Conservation (phyloP, 768 basidiomycete genomes). For the Mycena polygramma region DNA sequence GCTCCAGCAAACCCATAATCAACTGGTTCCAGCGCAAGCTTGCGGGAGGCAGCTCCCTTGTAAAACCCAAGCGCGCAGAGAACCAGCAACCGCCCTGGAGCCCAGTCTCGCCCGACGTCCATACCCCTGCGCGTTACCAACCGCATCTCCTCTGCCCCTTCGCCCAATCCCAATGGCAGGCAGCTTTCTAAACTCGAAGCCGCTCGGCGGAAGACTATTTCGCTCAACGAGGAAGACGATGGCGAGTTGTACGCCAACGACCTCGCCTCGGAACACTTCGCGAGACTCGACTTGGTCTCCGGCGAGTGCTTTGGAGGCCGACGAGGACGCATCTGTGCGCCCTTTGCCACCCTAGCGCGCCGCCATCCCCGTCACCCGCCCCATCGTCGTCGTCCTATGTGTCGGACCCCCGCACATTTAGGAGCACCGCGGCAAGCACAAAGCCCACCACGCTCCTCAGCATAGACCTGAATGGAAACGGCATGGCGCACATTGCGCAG, state of each 20-base stretch:
- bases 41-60: slow-evolving; percentile 64
- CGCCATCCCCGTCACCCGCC: slow-evolving; percentile 89
- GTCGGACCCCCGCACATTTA: slow-evolving; percentile 84
- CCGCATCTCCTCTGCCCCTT: slow-evolving; percentile 60
- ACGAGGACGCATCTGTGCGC: slow-evolving; percentile 94
- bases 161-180: slow-evolving; percentile 48
- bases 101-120: slow-evolving; percentile 44
- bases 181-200: slow-evolving; percentile 49
- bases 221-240: slow-evolving; percentile 72
- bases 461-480: slow-evolving; percentile 83
- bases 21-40: slow-evolving; percentile 93
- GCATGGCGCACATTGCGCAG: slow-evolving; percentile 94
- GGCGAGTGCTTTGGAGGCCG: slow-evolving; percentile 82
- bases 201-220: slow-evolving; percentile 69
- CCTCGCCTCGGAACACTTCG: slow-evolving; percentile 61
- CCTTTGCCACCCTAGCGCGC: slow-evolving; percentile 90
- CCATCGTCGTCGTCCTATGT: slow-evolving; percentile 87
- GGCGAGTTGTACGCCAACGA: slow-evolving; percentile 62
- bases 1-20: slow-evolving; percentile 87
- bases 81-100: slow-evolving; percentile 42
- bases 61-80: slow-evolving; percentile 65
- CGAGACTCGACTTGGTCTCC: slow-evolving; percentile 87
- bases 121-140: slow-evolving; percentile 51
- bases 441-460: slow-evolving; percentile 97
- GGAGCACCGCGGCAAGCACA: slow-evolving; percentile 88